These are phyloP conservation scores for Wickerhamomyces tratensis DNA, from an alignment of 805 yeast species.

Conservation along the genomic window DNA sequence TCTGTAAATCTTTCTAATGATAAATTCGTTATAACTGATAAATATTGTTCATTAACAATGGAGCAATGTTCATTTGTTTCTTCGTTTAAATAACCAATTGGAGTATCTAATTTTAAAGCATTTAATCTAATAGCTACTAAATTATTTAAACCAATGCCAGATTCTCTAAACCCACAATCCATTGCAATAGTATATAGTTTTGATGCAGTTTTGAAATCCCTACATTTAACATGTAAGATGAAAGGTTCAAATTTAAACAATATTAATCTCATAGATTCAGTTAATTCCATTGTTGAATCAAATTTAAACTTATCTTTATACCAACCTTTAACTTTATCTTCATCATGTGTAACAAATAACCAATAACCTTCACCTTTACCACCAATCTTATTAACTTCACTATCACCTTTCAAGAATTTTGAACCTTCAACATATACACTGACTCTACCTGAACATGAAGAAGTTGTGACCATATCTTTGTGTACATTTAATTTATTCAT, in stretches of 20 bases:
- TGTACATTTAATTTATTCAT: conserved; percentile 57
- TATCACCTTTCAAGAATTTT: conserved; percentile 22
- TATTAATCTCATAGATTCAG: conserved; percentile 37
- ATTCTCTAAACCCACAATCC: conserved; percentile 80
- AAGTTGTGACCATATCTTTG: conserved; percentile 69
- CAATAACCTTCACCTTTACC: conserved; percentile 83
- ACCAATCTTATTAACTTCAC: conserved; percentile 38
- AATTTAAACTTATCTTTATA: conserved; percentile 20
- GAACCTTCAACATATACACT: conserved; percentile 74
- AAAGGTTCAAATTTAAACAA: conserved; percentile 79
- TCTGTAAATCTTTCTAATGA: conserved; percentile 59
- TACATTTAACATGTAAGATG: conserved; percentile 75
- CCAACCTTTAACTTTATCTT: conserved; percentile 39
- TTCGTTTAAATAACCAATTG: conserved; percentile 49
- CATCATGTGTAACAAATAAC: conserved; percentile 72
- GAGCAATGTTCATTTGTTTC: conserved; percentile 21
- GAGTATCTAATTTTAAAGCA: conserved; percentile 65
- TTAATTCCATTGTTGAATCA: conserved; percentile 2
- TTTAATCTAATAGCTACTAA: conserved; percentile 66
- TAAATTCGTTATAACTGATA: conserved; percentile 40
- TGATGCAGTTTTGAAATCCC: conserved; percentile 49
- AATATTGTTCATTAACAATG: conserved; percentile 43
- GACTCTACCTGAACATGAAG: conserved; percentile 83
- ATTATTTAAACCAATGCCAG: conserved; percentile 75
- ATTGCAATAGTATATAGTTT: conserved; percentile 59